Base-by-base conservation (phyloP, 768 basidiomycete genomes). In the Lactifluus rugatus region DNA sequence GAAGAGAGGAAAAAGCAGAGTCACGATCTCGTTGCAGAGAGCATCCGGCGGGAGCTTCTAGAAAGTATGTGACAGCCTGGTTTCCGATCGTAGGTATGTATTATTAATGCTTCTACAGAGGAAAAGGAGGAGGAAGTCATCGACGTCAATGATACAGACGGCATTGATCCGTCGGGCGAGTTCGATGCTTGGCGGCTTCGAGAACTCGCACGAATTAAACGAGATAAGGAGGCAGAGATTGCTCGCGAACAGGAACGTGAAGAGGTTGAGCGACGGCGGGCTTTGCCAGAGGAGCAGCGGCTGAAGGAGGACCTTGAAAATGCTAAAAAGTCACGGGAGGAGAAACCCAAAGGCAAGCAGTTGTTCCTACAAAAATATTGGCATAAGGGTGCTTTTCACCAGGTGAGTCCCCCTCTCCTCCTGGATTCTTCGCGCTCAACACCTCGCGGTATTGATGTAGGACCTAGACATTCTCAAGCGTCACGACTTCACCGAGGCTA, bases 371-470 rank as follows among this genome's bases (percentile, higher is more conserved):
- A 98, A 70, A 98, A 96, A 72, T 99, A 96, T 70, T 98, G 93
- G 84, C 96, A 99, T 76, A 97, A 95, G 72, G 96, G 96, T 66
- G 96, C 95, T 59, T 99, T 98, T 77, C 93, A 96, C 70, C 91
- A 94, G 81, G 93, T 89, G 58, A 32, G 78, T 68, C 9, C 39
- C 42, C 58, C 25, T 51, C 39, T 11, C 42, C 44, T 57, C 26
- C 52, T 41, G 44, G 19, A 47, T 26, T 19, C 36, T 19, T 34
- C 39, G 26, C 31, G 10, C 16, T 14, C 26, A 25, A 57, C 53
- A 56, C 58, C 23, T 52, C 31, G 52, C n/a, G 36, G 39, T 54
- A 41, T 49, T 23, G 46, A 70, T 61, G 39, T 68, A 89, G 93
- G 95, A 97, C 70, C 82, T 84, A 56, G 93, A 95, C 50, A 82